Evolutionary conservation across 2,329 filamentous ascomycete species (phyloP), one percentile per base, ranked within the genome.

Genomic region (Aspergillus sp.): DNA sequence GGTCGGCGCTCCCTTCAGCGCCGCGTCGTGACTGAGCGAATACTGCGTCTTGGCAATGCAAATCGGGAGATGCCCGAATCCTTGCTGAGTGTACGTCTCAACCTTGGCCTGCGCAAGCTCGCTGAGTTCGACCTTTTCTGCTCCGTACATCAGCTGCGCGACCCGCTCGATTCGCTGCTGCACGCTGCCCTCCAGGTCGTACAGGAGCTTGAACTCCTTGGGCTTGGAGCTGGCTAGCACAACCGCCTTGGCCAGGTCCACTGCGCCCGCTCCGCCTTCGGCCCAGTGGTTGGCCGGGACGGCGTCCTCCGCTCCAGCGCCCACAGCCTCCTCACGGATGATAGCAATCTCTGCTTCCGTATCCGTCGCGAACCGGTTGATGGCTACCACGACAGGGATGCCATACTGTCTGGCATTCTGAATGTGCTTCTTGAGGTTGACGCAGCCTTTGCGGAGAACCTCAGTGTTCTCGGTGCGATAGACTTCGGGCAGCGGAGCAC

Each of bases 21-120:
- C 82, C 2, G 91, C 85, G 66, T 98, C 89, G 69, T 97, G 91
- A 48, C 86, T 93, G 42, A 98, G 78, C 32, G 88, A 94, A 74
- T 98, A 98, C 70, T 98, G 93, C 9, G 93, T 98, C 82, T 98
- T 98, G 52, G 93, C 93, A 55, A 97, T 81, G 68, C 93, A 98
- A 63, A 97, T 95, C 33, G 93, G 93, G 54, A 98, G 74, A 68
- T 95, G 88, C 26, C 85, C 86, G 60, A 91, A 94, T 41, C 93
- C 93, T 69, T 97, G 93, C 64, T 82, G 81, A 30, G 86, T 90
- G 71, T 97, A 98, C 5, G 84, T 90, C 64, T 96, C 90, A 54
- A 97, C 86, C 80, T 98, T 97, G 74, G 89, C 88, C 74, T 94
- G 88, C 0, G 93, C 93, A 44, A 93, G 77, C 67, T 95, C 89